Evolutionary conservation across 495 filamentous ascomycete genomes (phyloP), one percentile per base, ranked within the genome.

Genomic region (Hypomontagnella monticulosa): DNA sequence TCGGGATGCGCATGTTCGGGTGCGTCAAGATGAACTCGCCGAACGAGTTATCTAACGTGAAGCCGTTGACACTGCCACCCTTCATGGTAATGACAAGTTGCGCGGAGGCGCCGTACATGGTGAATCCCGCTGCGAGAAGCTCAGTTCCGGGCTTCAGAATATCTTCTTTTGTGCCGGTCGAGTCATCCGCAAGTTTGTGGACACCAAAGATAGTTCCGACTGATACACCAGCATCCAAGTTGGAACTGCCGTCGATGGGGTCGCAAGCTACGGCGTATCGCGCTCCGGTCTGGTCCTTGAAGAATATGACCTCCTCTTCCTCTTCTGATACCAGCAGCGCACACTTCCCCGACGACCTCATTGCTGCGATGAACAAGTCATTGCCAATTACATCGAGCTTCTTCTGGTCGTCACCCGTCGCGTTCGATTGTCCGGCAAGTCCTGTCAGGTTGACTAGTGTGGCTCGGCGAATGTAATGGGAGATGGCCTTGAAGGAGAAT

Each of bases 311-410:
- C 37, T 97, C 84, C 57, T 99, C 95, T 75, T 97, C 95, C 73
- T 99, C 95, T 73, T 99, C 95, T 15, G 96, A 98, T 16, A 99
- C 94, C 12, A 99, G 80, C 47, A 97, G 80, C 41, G 91, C 88
- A 73, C 91, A 92, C 77, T 94, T 93, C 63, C 92, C 94, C 30
- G 90, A 96, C 30, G 89, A 93, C 49, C 85, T 85, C 95, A 99
- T 98, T 51, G 93, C 89, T 40, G 91, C 87, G 71, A 98, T 89
- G 82, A 99, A 98, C 65, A 99, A 84, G 71, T 99, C 95, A 78
- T 99, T 98, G 74, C 93, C 92, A 73, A 99, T 98, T 33, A 99
- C 95, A 76, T 99, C 95, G 36, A 99, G 91, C 80, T 98, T 99
- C 88, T 99, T 98, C 76, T 99, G 95, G 75, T 97, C 96, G 77